Evolutionary conservation across 2,329 filamentous ascomycete genomes (phyloP).

Genomic region (Apiospora phragmitis): DNA sequence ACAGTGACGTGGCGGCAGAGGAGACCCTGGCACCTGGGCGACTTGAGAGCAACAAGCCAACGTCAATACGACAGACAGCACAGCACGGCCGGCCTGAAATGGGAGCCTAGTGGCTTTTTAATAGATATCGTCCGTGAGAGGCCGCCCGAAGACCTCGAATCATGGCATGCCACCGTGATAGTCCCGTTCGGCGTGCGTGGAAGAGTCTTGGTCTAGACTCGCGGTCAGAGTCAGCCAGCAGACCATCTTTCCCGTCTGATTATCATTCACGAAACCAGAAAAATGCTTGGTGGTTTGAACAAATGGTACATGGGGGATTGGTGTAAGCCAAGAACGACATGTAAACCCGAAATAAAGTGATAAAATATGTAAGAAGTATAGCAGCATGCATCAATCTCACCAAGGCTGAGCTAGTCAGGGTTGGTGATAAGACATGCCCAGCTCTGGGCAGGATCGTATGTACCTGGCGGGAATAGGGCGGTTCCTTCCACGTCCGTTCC

Average conservation of each 20-base stretch:
- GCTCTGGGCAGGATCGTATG: not conserved
- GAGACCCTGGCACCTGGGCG: not conserved
- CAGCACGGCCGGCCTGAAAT: not conserved
- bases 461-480: not conserved
- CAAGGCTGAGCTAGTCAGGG: constrained; percentile 5
- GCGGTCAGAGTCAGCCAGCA: not conserved
- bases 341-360: not conserved
- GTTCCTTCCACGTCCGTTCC: not conserved
- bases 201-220: not conserved
- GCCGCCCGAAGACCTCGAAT: not conserved
- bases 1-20: not conserved
- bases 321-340: not conserved
- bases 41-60: not conserved
- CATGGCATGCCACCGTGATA: not conserved
- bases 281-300: not conserved
- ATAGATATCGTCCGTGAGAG: not conserved
- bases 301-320: not conserved
- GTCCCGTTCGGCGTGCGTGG: not conserved
- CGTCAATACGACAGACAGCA: not conserved
- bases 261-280: not conserved
- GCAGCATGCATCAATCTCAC: not conserved
- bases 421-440: constrained; percentile 1
- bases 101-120: not conserved
- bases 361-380: not conserved
- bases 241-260: not conserved